Conservation (phyloP, 2,329 filamentous ascomycete species). For the Pseudogymnoascus sp. region DNA sequence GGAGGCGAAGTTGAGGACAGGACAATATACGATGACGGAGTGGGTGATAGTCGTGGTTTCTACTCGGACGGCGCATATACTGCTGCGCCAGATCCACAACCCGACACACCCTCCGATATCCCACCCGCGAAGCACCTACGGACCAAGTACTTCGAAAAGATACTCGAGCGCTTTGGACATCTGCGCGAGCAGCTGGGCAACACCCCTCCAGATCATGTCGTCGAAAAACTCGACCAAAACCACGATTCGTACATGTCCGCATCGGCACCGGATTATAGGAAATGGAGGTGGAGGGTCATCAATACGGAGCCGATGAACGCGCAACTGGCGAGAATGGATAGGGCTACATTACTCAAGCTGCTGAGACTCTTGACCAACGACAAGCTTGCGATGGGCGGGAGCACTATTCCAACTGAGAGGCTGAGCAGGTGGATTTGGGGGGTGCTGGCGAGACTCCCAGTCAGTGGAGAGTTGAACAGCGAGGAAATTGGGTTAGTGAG, state of each 20-base stretch:
- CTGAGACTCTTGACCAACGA: conserved; percentile 44
- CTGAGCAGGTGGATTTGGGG: conserved; percentile 83
- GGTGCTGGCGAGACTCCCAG: conserved; percentile 65
- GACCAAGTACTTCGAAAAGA: conserved; percentile 51
- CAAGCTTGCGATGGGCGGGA: conserved; percentile 40
- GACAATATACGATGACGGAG: conserved; percentile 39
- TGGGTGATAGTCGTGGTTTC: conserved; percentile 51
- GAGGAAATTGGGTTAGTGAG: conserved; percentile 68
- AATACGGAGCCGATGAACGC: conserved; percentile 48
- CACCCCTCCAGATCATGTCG: conserved; percentile 42
- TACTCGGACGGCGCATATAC: conserved; percentile 76
- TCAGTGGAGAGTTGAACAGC: conserved; percentile 65
- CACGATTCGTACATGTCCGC: conserved; percentile 45
- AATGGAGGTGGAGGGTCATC: conserved; percentile 46
- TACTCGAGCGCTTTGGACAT: conserved; percentile 55
- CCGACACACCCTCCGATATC: neutral
- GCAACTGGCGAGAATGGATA: conserved; percentile 57
- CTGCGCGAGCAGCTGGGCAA: conserved; percentile 55
- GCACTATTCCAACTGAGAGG: conserved; percentile 23
- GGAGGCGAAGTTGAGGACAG: conserved; percentile 31
- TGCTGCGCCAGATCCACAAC: conserved; percentile 39
- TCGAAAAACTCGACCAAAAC: conserved; percentile 43
- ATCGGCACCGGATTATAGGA: conserved; percentile 38
- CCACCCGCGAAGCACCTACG: neutral
- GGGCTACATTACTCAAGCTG: conserved; percentile 56